phyloP scores from a whole-genome alignment of 2,329 filamentous ascomycete species.

The Triangularia setosa region DNA sequence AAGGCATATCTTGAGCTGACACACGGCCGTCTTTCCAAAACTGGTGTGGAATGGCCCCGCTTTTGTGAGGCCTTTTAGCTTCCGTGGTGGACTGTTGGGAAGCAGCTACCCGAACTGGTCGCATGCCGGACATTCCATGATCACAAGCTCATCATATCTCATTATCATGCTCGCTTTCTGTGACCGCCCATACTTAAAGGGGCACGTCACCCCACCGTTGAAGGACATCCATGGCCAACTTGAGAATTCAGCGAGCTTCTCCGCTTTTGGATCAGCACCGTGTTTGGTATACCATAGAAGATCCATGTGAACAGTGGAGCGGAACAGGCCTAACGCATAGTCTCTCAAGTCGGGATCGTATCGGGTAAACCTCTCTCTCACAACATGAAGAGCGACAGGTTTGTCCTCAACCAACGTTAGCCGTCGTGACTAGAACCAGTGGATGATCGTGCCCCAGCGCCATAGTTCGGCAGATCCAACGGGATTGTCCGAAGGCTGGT shows the following conservation, averaged over 20 bases:
- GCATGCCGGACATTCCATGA: background rate
- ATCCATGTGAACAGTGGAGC: background rate
- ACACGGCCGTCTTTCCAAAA: background rate
- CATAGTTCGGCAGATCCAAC: background rate
- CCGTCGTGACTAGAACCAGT: background rate
- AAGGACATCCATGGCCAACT: slow-evolving; percentile 1
- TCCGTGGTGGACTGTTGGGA: background rate
- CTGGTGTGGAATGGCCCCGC: background rate
- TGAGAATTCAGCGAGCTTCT: background rate
- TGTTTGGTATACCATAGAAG: background rate
- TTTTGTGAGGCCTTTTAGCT: background rate
- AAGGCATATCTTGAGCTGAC: background rate
- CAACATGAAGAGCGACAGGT: background rate
- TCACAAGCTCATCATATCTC: background rate
- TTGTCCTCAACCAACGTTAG: background rate
- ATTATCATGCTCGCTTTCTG: background rate
- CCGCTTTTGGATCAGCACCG: background rate
- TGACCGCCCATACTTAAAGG: background rate
- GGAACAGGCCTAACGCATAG: background rate
- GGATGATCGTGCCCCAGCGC: background rate
- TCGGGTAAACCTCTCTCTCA: background rate
- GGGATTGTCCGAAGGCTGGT: no score
- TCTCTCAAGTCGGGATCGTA: background rate
- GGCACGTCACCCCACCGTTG: background rate
- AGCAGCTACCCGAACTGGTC: background rate